These are phyloP conservation scores for Fusarium albidum DNA, from an alignment of 2,329 filamentous ascomycete genomes.

Conservation along the genomic window DNA sequence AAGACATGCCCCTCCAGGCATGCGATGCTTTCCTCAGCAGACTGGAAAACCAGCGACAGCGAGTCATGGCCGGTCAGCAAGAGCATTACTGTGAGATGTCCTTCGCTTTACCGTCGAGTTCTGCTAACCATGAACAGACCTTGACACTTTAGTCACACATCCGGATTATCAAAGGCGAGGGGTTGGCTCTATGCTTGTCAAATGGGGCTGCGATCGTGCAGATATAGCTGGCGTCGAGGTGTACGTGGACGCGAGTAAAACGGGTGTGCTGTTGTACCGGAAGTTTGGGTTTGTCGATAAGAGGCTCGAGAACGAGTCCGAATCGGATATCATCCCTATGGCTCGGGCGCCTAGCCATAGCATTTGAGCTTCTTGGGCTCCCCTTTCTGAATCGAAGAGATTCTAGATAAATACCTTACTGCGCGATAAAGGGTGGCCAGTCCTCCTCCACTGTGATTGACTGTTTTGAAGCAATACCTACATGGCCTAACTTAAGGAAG, in stretches of 20 bases:
- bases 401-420: no score
- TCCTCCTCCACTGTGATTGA: no score
- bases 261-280: constrained; percentile 20
- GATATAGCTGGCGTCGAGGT: constrained; percentile 29
- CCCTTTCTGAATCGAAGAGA: no score
- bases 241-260: constrained; percentile 38
- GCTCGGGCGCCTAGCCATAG: not conserved
- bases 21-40: constrained; percentile 25
- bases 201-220: constrained; percentile 37
- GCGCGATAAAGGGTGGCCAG: no score
- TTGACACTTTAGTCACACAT: constrained; percentile 39
- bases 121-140: constrained; percentile 20
- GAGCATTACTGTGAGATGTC: constrained; percentile 25
- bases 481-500: no score
- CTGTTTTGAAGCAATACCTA: no score
- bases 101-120: not conserved
- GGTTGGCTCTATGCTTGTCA: constrained; percentile 35
- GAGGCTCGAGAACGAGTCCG: constrained; percentile 13
- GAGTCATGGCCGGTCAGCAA: constrained; percentile 25
- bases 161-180: constrained; percentile 39
- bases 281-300: constrained; percentile 30
- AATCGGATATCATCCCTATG: constrained; percentile 26
- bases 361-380: not conserved
- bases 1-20: constrained; percentile 23
- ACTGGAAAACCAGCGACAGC: constrained; percentile 21